Base-by-base conservation (phyloP, 768 basidiomycete genomes). In the Lentinula detonsa region DNA sequence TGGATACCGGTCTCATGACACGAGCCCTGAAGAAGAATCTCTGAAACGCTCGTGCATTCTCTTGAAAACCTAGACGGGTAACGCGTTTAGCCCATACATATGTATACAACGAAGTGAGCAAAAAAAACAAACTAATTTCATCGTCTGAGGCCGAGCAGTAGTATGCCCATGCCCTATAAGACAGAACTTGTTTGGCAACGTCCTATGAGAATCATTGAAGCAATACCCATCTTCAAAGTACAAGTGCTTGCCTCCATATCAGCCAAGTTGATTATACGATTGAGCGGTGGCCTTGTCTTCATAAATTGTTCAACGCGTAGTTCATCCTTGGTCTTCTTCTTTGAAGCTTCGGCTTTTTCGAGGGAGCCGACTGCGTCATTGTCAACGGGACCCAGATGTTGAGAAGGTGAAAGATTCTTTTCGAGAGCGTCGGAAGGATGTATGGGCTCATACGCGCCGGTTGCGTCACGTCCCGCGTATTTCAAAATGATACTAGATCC, bases 111-210 rank as follows among this genome's bases (percentile, higher is more conserved):
- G 13, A n/a, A 4, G 34, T 4, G 11, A 39, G 37, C 9, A 13
- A 28, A 35, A 35, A 23, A 15, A 11, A 76, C 85, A 54, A 71
- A 93, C 93, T 77, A 65, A 88, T 82, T 68, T 90, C 87, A 67
- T 95, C 93, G 68, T 97, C 95, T 1, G 92, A 80, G 9, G 91
- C 90, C 21, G 93, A 94, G 7, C 85, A 83, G 72, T 95, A 95
- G 72, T 95, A 95, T 2, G 91, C 86, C 69, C 85, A 78, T 1
- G 92, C 93, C 65, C 86, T 90, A 68, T 85, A 79, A 2, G 86
- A 84, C 60, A 98, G 78, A 3, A 90, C 77, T 56, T 83, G 81
- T 67, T 81, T 83, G 6, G 94, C 94, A 18, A 91, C 81, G 28
- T 79, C 77, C 91, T 92, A 62, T 3, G 43, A 45, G 49, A 35